These are phyloP conservation scores for Fusarium sp. DNA, from an alignment of 2,329 filamentous ascomycete species.

Conservation along the genomic window DNA sequence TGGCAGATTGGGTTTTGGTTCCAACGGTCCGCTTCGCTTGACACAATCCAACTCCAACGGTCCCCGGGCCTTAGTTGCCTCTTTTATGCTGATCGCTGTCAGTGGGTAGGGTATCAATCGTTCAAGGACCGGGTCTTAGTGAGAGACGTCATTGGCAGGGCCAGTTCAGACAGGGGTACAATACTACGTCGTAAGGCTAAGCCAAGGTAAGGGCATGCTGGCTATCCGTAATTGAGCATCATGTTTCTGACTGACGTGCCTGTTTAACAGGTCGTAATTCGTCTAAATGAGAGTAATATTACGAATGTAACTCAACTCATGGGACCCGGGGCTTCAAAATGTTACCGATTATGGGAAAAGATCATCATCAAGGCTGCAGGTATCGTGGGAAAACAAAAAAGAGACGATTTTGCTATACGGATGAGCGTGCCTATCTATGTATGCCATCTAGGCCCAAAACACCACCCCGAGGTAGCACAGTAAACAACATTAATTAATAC, in stretches of 20 bases:
- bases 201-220: too few relatives aligned
- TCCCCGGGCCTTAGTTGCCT: not conserved
- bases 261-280: not conserved
- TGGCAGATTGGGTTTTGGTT: conserved; percentile 13
- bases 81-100: conserved; percentile 7
- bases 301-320: not conserved
- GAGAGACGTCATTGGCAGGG: not conserved
- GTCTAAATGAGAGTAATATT: not conserved
- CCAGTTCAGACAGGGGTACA: not conserved
- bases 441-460: not conserved
- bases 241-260: too few relatives aligned
- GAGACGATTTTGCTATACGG: not conserved
- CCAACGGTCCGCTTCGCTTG: not conserved
- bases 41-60: not conserved
- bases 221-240: too few relatives aligned
- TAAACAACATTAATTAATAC: not conserved
- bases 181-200: not conserved
- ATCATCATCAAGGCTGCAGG: not conserved
- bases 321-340: too few relatives aligned
- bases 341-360: not conserved
- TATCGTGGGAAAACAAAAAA: too few relatives aligned
- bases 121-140: not conserved
- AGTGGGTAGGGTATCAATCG: not conserved
- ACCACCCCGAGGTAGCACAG: not conserved
- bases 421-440: conserved; percentile 1